Evolutionary conservation across 1,284 basidiomycete species (phyloP), one percentile per base, ranked within the genome.

Genomic region (Naganishia cerealis): DNA sequence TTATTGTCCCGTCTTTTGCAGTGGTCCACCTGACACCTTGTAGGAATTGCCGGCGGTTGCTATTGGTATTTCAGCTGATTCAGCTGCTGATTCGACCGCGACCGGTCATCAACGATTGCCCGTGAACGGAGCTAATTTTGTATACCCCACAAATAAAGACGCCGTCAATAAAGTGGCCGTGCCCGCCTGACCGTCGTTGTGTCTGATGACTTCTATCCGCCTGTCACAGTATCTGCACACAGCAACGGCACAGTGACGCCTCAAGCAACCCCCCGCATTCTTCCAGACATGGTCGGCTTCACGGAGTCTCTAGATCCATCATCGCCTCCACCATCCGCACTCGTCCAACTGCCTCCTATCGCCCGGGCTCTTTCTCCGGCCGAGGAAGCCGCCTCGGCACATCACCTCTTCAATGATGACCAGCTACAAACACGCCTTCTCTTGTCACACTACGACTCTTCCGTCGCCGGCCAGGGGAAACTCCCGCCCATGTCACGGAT

Each of bases 401-500:
- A 21, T 10, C 1, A 16, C 15, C 50, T 53, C 50, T 42, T 43
- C 48, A 39, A 26, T 21, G 61, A 63, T 54, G 61, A 50, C 8
- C 46, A 53, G 38, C 3, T 26, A 2, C 61, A 63, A 42, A 63
- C 61, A 39, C 50, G 61, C 16, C 48, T 63, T 36, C 61, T 63
- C 38, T 52, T 63, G 21, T 53, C 61, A 38, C 61, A 63, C 54
- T 68, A 59, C 55, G 55, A 52, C 48, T 68, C 53, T 26, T 62
- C 59, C 46, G 59, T 65, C 48, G 62, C 58, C 16, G 53, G 59
- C 0, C 67, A 62, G 21, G 52, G 77, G 0, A 79, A 78, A 2
- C 66, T 81, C 1, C 79, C 79, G 1, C 72, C 78, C n/a, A 75
- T 75, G 12, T 79, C 79, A 0, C 72, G 79, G 16, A 73, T 78